Evolutionary conservation across 805 yeast species (phyloP).

Genomic region (Metschnikowia kunwiensis): DNA sequence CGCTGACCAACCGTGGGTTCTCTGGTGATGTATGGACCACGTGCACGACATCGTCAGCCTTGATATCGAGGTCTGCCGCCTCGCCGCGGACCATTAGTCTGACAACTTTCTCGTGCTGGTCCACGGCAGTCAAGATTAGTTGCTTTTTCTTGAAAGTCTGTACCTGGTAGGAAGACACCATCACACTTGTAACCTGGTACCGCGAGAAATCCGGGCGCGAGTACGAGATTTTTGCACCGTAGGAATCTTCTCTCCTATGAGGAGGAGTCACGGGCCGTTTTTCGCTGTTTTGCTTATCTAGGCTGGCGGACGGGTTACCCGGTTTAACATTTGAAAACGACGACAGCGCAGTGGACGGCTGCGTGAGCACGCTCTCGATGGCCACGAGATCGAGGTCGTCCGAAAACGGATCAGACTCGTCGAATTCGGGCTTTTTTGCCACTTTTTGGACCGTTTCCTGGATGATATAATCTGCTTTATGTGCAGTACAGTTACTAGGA

Average conservation of each 20-base stretch:
- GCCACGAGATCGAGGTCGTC: constrained; percentile 19
- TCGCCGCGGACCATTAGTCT: constrained; percentile 60
- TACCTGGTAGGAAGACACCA: constrained; percentile 29
- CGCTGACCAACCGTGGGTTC: constrained; percentile 48
- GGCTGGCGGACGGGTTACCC: constrained; percentile 42
- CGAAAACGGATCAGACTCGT: constrained; percentile 20
- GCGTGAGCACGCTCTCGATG: constrained; percentile 16
- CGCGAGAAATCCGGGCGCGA: constrained; percentile 46
- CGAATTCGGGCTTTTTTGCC: not conserved
- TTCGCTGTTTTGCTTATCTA: constrained; percentile 47
- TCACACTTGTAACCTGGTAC: constrained; percentile 40
- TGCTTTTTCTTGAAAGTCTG: constrained; percentile 39
- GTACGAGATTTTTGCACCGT: constrained; percentile 41
- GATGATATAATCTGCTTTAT: not conserved
- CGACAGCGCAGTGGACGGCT: constrained; percentile 12
- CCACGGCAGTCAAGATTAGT: constrained; percentile 51
- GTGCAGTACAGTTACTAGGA: no score
- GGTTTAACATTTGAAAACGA: constrained; percentile 18
- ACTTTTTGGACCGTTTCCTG: not conserved
- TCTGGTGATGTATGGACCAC: constrained; percentile 46
- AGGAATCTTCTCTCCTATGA: not conserved
- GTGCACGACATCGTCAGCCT: constrained; percentile 58
- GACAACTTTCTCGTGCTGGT: constrained; percentile 27
- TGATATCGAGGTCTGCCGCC: constrained; percentile 50
- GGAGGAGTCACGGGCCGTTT: constrained; percentile 28